Percentiles rank a stretch among this genome's conserved stretches.
Conservation (phyloP, 257 asterid species). For the Parsonsia alboflavescens region DNA sequence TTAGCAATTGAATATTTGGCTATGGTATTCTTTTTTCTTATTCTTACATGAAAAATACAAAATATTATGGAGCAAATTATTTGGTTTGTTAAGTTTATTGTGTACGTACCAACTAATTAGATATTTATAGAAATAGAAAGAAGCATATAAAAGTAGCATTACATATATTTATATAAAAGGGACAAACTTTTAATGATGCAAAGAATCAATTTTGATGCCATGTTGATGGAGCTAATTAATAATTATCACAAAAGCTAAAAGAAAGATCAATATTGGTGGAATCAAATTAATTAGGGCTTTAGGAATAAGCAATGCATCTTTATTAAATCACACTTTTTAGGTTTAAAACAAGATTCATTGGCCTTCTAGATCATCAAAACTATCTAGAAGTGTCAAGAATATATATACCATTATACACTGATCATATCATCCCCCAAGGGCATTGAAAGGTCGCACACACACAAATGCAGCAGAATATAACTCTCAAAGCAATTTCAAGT, state of each 20-base stretch:
- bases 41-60: too few relatives aligned
- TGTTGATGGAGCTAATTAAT: background rate
- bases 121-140: background rate
- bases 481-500: background rate
- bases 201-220: background rate
- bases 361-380: background rate
- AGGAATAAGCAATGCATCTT: background rate
- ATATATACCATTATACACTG: background rate
- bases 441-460: constrained; percentile 1
- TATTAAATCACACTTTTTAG: background rate
- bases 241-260: background rate
- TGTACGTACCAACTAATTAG: too few relatives aligned
- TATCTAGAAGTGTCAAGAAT: background rate
- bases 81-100: too few relatives aligned
- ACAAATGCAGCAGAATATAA: constrained; percentile 10
- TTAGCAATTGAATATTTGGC: too few relatives aligned
- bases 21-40: too few relatives aligned
- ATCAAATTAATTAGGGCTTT: background rate
- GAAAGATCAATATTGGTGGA: constrained; percentile 1
- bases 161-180: background rate
- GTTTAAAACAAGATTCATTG: background rate
- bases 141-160: background rate
- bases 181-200: constrained; percentile 6
- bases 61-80: too few relatives aligned
- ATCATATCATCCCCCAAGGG: constrained; percentile 8